Evolutionary conservation across 768 basidiomycete species (phyloP).

Genomic region (Boletus subcaerulescens): DNA sequence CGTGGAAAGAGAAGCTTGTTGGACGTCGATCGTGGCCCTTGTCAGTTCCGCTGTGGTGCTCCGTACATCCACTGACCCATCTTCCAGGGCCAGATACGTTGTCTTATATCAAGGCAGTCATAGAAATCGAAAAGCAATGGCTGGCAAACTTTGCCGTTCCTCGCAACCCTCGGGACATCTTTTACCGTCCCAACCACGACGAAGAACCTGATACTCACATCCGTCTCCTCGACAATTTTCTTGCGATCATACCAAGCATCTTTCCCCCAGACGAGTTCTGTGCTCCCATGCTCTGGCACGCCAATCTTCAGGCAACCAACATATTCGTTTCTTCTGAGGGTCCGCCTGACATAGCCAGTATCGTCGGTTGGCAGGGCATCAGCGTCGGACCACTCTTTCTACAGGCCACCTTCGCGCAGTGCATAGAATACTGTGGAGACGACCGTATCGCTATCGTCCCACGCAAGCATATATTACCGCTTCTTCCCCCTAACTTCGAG

Average conservation of each 20-base stretch:
- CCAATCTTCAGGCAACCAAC: conserved; percentile 11
- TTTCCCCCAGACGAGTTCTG: conserved; percentile 3
- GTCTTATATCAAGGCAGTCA: neutral
- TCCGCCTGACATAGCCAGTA: conserved; percentile 4
- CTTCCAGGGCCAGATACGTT: neutral
- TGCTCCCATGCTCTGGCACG: conserved; percentile 13
- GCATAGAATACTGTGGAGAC: conserved; percentile 1
- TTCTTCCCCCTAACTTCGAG: too few species aligned
- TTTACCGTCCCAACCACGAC: neutral
- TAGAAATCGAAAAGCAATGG: neutral
- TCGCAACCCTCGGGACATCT: neutral
- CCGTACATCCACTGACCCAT: neutral
- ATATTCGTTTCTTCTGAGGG: conserved; percentile 8
- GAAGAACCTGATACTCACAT: conserved; percentile 3
- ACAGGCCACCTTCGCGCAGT: conserved; percentile 5
- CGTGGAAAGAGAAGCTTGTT: conserved; percentile 24
- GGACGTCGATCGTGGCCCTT: conserved; percentile 33
- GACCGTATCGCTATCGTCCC: conserved; percentile 1
- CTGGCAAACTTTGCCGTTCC: neutral
- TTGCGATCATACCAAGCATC: neutral
- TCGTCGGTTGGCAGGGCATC: conserved; percentile 17
- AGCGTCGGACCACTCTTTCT: conserved; percentile 14
- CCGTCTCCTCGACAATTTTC: conserved; percentile 11
- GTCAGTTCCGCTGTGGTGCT: conserved; percentile 18
- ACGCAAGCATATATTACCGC: neutral